These are phyloP conservation scores for Mallotus japonicus DNA, from an alignment of 441 rosid genomes.

Conservation along the genomic window DNA sequence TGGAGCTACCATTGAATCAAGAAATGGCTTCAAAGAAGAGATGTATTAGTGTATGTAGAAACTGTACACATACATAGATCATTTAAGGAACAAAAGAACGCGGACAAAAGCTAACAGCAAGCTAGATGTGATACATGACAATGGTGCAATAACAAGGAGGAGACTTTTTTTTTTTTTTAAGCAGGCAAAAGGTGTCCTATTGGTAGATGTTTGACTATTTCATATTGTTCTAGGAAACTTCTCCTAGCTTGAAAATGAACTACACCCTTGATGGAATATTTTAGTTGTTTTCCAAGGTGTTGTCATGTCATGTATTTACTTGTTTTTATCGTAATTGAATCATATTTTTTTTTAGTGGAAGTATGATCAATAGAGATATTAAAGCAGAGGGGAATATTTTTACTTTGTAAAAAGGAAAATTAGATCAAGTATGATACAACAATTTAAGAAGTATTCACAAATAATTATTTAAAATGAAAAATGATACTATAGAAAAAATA, in stretches of 20 bases:
- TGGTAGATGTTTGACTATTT: neutral
- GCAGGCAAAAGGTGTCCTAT: neutral
- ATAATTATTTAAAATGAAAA: too few relatives aligned
- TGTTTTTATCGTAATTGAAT: too few relatives aligned
- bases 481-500: too few relatives aligned
- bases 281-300: neutral
- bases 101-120: neutral
- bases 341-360: too few relatives aligned
- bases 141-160: neutral
- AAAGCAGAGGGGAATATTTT: too few relatives aligned
- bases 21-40: neutral
- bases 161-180: neutral
- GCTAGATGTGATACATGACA: neutral
- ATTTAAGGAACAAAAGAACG: neutral
- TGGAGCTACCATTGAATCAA: slow-evolving; percentile 7
- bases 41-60: neutral
- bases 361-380: too few relatives aligned
- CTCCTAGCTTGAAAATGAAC: slow-evolving; percentile 9
- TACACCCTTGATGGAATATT: neutral
- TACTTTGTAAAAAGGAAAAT: too few relatives aligned
- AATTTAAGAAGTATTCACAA: too few relatives aligned
- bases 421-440: too few relatives aligned
- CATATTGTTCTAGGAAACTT: neutral
- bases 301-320: too few relatives aligned
- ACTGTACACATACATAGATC: neutral